A percentile compares a stretch with the other conserved stretches of the same genome.
Evolutionary conservation across 768 basidiomycete genomes (phyloP).

Genomic region (Chalciporus sphaerocephalus): DNA sequence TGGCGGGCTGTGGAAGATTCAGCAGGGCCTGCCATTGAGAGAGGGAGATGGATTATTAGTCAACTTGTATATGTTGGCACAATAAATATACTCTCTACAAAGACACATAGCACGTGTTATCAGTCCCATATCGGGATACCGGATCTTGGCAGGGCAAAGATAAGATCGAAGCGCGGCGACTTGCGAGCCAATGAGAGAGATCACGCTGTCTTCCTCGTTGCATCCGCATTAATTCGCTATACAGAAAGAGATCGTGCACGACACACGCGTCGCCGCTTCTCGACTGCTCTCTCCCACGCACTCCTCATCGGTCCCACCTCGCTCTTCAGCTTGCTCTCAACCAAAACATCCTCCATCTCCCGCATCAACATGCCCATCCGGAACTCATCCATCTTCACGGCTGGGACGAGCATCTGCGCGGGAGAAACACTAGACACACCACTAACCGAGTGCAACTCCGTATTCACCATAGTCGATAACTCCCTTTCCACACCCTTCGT

Average conservation of each 20-base stretch:
- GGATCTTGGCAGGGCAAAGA: constrained; percentile 13
- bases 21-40: constrained; percentile 1
- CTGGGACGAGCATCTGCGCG: constrained; percentile 27
- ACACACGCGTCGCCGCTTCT: constrained; percentile 1
- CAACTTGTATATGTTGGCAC: background rate
- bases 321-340: constrained; percentile 57
- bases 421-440: constrained; percentile 15
- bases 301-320: constrained; percentile 52
- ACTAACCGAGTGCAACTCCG: constrained; percentile 50
- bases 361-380: constrained; percentile 40
- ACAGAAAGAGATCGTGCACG: constrained; percentile 30
- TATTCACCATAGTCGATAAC: constrained; percentile 49
- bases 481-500: constrained; percentile 51
- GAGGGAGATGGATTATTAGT: background rate
- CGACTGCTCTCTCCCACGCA: constrained; percentile 47
- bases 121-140: constrained; percentile 13
- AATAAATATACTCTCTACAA: constrained; percentile 1
- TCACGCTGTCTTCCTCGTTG: constrained; percentile 4
- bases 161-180: constrained; percentile 15
- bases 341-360: constrained; percentile 64
- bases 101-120: constrained; percentile 5
- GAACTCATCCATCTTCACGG: constrained; percentile 29
- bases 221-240: constrained; percentile 18
- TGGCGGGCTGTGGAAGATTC: constrained; percentile 1
- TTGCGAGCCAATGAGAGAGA: constrained; percentile 2